These are phyloP conservation scores for Sugiyamaella chiloensis DNA, from an alignment of 805 yeast species.

Conservation along the genomic window DNA sequence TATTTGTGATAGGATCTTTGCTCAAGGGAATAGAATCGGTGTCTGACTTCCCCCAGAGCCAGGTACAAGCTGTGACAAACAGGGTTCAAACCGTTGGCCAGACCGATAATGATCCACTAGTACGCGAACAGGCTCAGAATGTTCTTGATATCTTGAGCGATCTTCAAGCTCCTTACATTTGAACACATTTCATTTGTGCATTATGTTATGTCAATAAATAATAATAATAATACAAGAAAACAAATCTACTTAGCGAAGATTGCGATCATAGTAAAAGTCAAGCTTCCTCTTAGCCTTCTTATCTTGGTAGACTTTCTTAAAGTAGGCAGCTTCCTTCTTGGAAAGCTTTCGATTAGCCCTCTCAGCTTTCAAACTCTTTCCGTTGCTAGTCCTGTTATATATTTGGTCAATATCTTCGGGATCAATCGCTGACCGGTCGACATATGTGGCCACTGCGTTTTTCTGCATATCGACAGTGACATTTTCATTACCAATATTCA, in stretches of 20 bases:
- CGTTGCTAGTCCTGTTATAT: constrained; percentile 18
- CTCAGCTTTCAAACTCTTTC: constrained; percentile 23
- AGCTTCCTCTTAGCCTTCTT: constrained; percentile 20
- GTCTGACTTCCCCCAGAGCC: constrained; percentile 30
- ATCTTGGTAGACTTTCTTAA: constrained; percentile 22
- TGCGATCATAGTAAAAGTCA: background rate
- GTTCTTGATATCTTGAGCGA: constrained; percentile 13
- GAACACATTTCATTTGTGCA: too few species aligned
- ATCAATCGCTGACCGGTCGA: background rate
- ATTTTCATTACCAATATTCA: background rate
- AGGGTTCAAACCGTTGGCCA: constrained; percentile 23
- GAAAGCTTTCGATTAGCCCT: constrained; percentile 19
- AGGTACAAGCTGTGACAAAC: constrained; percentile 21
- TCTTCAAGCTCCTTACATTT: too few species aligned
- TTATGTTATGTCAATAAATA: background rate
- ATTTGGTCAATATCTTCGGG: constrained; percentile 5
- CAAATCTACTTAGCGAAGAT: background rate
- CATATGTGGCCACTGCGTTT: background rate
- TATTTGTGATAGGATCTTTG: constrained; percentile 51
- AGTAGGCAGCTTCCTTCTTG: constrained; percentile 25
- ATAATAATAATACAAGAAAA: constrained; percentile 4
- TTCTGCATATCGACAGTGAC: constrained; percentile 1
- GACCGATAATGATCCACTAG: constrained; percentile 33
- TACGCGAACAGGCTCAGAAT: constrained; percentile 29
- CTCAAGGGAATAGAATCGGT: constrained; percentile 29